phyloP scores from a whole-genome alignment of 2,329 filamentous ascomycete species.

The Didymella segeticola region DNA sequence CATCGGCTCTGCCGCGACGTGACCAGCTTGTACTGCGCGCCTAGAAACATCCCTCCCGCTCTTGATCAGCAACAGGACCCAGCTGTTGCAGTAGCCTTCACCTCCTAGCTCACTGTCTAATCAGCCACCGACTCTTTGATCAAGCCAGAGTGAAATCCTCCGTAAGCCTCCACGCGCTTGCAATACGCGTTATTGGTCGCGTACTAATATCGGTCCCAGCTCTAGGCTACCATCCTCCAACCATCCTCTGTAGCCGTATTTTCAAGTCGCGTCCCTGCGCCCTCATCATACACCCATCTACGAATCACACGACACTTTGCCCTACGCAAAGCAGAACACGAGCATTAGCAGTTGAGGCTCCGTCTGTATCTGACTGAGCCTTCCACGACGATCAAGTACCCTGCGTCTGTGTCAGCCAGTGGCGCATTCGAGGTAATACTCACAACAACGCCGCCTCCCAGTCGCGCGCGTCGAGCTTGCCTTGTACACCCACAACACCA shows the following conservation, averaged over 20 bases:
- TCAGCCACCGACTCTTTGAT: slow-evolving; percentile 25
- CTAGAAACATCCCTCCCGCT: slow-evolving; percentile 40
- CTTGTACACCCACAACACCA: slow-evolving; percentile 30
- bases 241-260: slow-evolving; percentile 36
- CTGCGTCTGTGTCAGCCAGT: slow-evolving; percentile 38
- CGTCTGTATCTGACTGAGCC: slow-evolving; percentile 21
- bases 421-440: slow-evolving; percentile 44
- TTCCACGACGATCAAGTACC: slow-evolving; percentile 28
- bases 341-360: slow-evolving; percentile 25
- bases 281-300: slow-evolving; percentile 28
- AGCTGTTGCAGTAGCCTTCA: slow-evolving; percentile 31
- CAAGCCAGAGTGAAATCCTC: slow-evolving; percentile 28
- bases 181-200: slow-evolving; percentile 36
- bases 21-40: slow-evolving; percentile 40
- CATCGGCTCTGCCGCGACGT: slow-evolving; percentile 48
- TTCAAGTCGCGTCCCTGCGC: slow-evolving; percentile 37
- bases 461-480: slow-evolving; percentile 34
- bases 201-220: slow-evolving; percentile 39
- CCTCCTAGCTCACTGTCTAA: slow-evolving; percentile 24
- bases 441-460: slow-evolving; percentile 31
- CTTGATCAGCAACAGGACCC: slow-evolving; percentile 42
- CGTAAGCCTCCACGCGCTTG: slow-evolving; percentile 30
- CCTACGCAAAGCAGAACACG: slow-evolving; percentile 37
- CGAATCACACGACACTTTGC: slow-evolving; percentile 23
- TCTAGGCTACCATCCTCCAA: slow-evolving; percentile 42